Conservation (phyloP, 2,329 filamentous ascomycete species). For the Sordariomycetes sp. region DNA sequence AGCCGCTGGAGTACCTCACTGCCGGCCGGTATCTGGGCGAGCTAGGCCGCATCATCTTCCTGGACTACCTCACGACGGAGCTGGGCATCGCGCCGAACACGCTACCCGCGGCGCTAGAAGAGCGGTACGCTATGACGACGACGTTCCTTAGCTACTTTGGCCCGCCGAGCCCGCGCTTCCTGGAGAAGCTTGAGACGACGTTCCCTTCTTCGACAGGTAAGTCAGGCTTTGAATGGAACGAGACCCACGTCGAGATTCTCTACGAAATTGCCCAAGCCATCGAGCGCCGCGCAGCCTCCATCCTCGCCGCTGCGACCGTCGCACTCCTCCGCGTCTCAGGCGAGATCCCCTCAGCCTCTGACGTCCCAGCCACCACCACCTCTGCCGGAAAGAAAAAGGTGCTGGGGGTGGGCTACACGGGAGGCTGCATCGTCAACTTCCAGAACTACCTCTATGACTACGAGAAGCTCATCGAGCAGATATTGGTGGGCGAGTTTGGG, state of each 20-base stretch:
- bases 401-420: slow-evolving; percentile 66
- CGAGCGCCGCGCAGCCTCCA: slow-evolving; percentile 57
- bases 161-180: slow-evolving; percentile 32
- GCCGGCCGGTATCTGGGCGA: slow-evolving; percentile 67
- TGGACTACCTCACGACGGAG: slow-evolving; percentile 44
- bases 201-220: slow-evolving; percentile 34
- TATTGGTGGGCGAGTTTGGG: slow-evolving; percentile 21
- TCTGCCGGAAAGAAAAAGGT: slow-evolving; percentile 24
- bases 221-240: slow-evolving; percentile 47
- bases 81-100: slow-evolving; percentile 23
- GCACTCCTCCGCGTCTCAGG: slow-evolving; percentile 56
- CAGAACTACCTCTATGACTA: slow-evolving; percentile 60
- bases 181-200: slow-evolving; percentile 32
- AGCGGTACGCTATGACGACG: slow-evolving; percentile 53
- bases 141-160: slow-evolving; percentile 60
- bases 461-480: slow-evolving; percentile 50
- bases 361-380: neutral
- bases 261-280: slow-evolving; percentile 58
- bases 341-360: slow-evolving; percentile 37
- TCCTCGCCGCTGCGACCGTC: slow-evolving; percentile 60
- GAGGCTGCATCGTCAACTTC: slow-evolving; percentile 69
- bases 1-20: slow-evolving; percentile 78
- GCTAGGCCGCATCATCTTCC: slow-evolving; percentile 56
- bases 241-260: slow-evolving; percentile 42
- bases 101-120: slow-evolving; percentile 40